These are phyloP conservation scores for Draba incana DNA, from an alignment of 345 rosid genomes.

Conservation along the genomic window DNA sequence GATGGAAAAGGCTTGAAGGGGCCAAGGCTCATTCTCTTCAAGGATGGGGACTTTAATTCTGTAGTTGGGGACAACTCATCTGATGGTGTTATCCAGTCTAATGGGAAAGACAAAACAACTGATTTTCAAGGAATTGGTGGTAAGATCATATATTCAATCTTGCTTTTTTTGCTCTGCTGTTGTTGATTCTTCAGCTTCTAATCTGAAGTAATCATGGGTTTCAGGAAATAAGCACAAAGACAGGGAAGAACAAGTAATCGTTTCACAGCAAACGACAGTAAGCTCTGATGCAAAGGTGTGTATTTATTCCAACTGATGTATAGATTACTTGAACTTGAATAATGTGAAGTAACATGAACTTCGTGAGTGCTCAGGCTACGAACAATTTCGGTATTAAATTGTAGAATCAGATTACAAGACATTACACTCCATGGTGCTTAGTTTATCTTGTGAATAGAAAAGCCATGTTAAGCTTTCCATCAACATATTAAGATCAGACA, in stretches of 20 bases:
- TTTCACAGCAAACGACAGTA: conserved; percentile 37
- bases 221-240: conserved; percentile 53
- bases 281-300: conserved; percentile 55
- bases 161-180: conserved; percentile 7
- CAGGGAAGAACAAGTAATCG: conserved; percentile 39
- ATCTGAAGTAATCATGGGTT: conserved; percentile 28
- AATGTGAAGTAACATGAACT: conserved; percentile 5
- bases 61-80: conserved; percentile 42
- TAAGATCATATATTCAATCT: conserved; percentile 34
- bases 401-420: too few relatives aligned
- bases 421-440: conserved; percentile 8
- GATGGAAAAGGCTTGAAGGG: conserved; percentile 62
- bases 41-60: conserved; percentile 55
- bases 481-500: conserved; percentile 2
- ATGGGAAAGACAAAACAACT: conserved; percentile 35
- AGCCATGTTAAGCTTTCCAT: not conserved
- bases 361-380: conserved; percentile 20
- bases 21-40: conserved; percentile 65
- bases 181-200: conserved; percentile 25
- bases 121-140: conserved; percentile 48
- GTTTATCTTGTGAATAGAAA: conserved; percentile 21
- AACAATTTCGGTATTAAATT: not conserved
- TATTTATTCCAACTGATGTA: conserved; percentile 1
- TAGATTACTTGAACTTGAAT: conserved; percentile 12
- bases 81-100: conserved; percentile 36